phyloP scores from a whole-genome alignment of 2,329 filamentous ascomycete species.

The Calonectria crousiana region DNA sequence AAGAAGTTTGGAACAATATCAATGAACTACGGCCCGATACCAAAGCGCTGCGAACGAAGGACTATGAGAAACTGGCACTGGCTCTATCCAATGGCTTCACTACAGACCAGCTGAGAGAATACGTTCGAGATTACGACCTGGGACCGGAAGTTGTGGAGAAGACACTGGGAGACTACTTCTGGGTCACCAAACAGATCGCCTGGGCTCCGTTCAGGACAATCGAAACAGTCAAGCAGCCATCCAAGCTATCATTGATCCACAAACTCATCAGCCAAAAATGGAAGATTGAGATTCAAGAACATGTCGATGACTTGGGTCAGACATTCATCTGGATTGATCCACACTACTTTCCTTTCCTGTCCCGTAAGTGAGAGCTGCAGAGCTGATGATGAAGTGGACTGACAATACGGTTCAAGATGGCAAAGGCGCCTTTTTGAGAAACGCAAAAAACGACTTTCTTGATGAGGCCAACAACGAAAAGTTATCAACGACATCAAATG shows the following conservation, averaged over 20 bases:
- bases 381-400: neutral
- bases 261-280: constrained; percentile 63
- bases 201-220: constrained; percentile 55
- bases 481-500: constrained; percentile 36
- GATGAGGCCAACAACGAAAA: constrained; percentile 48
- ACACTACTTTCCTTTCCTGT: constrained; percentile 58
- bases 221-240: constrained; percentile 29
- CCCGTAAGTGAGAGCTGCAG: constrained; percentile 51
- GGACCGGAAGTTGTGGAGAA: constrained; percentile 6
- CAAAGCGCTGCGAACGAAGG: constrained; percentile 50
- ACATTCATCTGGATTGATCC: constrained; percentile 54
- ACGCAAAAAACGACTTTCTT: constrained; percentile 47
- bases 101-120: constrained; percentile 57
- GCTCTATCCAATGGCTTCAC: constrained; percentile 61
- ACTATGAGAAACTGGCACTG: constrained; percentile 57
- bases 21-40: constrained; percentile 61
- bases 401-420: constrained; percentile 26
- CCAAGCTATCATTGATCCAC: constrained; percentile 57
- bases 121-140: constrained; percentile 47
- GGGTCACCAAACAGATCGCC: constrained; percentile 55
- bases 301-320: constrained; percentile 57
- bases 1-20: constrained; percentile 60
- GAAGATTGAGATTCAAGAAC: constrained; percentile 62
- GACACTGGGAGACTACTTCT: constrained; percentile 47
- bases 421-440: constrained; percentile 41